Conservation (phyloP, 2,329 filamentous ascomycete genomes). For the Paecilomyces sp. region DNA sequence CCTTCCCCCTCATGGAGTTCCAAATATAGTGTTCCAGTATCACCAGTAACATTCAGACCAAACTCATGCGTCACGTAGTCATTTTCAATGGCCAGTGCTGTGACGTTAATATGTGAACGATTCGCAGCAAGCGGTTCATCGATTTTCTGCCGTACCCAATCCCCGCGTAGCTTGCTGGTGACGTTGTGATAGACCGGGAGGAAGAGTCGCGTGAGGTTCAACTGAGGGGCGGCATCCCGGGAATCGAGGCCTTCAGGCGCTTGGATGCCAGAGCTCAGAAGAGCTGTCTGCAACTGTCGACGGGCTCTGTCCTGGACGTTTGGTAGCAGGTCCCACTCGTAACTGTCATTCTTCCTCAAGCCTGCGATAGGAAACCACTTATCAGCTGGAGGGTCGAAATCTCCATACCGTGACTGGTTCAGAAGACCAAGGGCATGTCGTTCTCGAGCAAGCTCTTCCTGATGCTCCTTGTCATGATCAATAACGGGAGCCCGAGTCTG, state of each 20-base stretch:
- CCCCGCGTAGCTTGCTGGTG: constrained; percentile 68
- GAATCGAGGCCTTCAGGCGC: constrained; percentile 20
- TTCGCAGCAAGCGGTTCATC: constrained; percentile 33
- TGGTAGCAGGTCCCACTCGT: constrained; percentile 68
- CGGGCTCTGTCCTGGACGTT: constrained; percentile 59
- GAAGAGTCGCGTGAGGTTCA: constrained; percentile 29
- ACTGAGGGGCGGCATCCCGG: constrained; percentile 13
- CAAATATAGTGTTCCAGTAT: constrained; percentile 61
- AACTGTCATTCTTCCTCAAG: constrained; percentile 64
- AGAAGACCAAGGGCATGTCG: constrained; percentile 44
- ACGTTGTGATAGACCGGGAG: constrained; percentile 68
- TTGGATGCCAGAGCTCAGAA: constrained; percentile 24
- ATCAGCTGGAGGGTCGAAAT: constrained; percentile 39
- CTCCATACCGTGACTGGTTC: constrained; percentile 45
- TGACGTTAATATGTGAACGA: constrained; percentile 55
- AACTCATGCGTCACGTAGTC: constrained; percentile 63
- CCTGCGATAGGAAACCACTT: constrained; percentile 67
- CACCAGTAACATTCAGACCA: constrained; percentile 73
- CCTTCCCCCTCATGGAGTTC: constrained; percentile 53
- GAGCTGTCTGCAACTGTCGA: constrained; percentile 41
- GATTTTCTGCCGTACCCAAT: constrained; percentile 60
- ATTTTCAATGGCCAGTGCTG: constrained; percentile 56
- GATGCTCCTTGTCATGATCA: constrained; percentile 36
- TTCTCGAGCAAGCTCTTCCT: constrained; percentile 46
- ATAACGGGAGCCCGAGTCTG: constrained; percentile 35